These are phyloP conservation scores for Maudiozyma bulderi DNA, from an alignment of 805 yeast genomes.

Conservation along the genomic window DNA sequence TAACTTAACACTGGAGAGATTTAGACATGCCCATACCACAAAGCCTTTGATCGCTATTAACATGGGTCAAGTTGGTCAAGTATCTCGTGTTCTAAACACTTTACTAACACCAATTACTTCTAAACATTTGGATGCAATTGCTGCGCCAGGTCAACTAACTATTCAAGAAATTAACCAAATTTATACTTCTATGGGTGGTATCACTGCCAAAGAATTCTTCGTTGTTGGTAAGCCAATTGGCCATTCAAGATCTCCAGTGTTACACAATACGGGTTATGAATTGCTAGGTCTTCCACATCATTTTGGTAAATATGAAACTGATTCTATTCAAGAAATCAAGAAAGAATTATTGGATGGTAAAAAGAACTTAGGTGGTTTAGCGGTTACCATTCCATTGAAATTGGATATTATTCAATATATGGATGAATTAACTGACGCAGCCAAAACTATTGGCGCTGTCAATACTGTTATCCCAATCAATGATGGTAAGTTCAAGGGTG, in stretches of 20 bases:
- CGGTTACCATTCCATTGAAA: conserved; percentile 91
- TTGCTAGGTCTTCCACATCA: conserved; percentile 68
- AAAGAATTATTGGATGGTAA: conserved; percentile 39
- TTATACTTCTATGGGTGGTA: conserved; percentile 53
- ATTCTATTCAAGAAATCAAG: conserved; percentile 47
- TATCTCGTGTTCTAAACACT: conserved; percentile 69
- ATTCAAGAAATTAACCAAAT: conserved; percentile 54
- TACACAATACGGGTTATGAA: conserved; percentile 74
- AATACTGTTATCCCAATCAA: conserved; percentile 65
- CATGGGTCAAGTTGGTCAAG: conserved; percentile 65
- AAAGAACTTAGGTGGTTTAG: conserved; percentile 74
- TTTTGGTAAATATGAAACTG: conserved; percentile 61
- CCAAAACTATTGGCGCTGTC: conserved; percentile 81
- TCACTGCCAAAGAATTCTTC: conserved; percentile 47
- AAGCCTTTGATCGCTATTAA: conserved; percentile 76
- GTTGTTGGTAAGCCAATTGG: conserved; percentile 74
- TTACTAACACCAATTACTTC: conserved; percentile 81
- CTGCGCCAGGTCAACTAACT: conserved; percentile 75
- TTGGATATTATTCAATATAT: conserved; percentile 63
- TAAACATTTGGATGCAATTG: conserved; percentile 49
- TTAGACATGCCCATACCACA: conserved; percentile 44
- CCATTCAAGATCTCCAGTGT: conserved; percentile 82
- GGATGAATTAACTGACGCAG: conserved; percentile 63
- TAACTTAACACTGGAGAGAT: conserved; percentile 60
- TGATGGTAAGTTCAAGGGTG: conserved; percentile 52